Evolutionary conservation across 306 rosid species (phyloP).

Genomic region (Pterocarpus santalinus): DNA sequence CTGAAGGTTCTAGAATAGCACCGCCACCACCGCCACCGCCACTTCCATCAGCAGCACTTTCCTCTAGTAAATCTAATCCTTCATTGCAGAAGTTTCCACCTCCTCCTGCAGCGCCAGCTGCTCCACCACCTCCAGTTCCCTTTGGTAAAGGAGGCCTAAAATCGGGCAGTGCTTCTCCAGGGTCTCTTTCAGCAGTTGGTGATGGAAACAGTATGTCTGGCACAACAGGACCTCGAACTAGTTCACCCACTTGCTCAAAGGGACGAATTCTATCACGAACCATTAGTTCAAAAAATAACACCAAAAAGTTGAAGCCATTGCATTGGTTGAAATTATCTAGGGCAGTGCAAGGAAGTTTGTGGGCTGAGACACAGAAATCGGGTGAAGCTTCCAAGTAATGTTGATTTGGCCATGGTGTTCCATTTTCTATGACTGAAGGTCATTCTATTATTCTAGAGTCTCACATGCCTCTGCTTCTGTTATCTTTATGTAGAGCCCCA

Average conservation of each 20-base stretch:
- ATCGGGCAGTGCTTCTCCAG: constrained; percentile 40
- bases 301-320: constrained; percentile 89
- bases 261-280: constrained; percentile 67
- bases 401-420: constrained; percentile 37
- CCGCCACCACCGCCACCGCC: constrained; percentile 52
- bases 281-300: constrained; percentile 54
- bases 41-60: constrained; percentile 32
- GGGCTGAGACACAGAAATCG: constrained; percentile 91
- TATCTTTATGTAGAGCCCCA: constrained; percentile 73
- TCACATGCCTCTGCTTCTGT: constrained; percentile 38
- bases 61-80: constrained; percentile 46
- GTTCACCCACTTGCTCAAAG: constrained; percentile 52
- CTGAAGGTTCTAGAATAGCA: constrained; percentile 39
- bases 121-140: constrained; percentile 79
- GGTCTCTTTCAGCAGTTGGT: constrained; percentile 35
- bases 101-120: constrained; percentile 53
- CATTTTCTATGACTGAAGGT: constrained; percentile 39
- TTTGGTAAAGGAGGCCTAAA: constrained; percentile 56
- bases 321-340: constrained; percentile 91
- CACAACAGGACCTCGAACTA: constrained; percentile 8
- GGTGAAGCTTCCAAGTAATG: constrained; percentile 84
- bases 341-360: constrained; percentile 91
- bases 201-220: constrained; percentile 49
- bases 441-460: constrained; percentile 37
- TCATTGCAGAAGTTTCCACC: constrained; percentile 43